Base-by-base conservation (phyloP, 2,329 filamentous ascomycete genomes). In the Penicillium janthinellum region DNA sequence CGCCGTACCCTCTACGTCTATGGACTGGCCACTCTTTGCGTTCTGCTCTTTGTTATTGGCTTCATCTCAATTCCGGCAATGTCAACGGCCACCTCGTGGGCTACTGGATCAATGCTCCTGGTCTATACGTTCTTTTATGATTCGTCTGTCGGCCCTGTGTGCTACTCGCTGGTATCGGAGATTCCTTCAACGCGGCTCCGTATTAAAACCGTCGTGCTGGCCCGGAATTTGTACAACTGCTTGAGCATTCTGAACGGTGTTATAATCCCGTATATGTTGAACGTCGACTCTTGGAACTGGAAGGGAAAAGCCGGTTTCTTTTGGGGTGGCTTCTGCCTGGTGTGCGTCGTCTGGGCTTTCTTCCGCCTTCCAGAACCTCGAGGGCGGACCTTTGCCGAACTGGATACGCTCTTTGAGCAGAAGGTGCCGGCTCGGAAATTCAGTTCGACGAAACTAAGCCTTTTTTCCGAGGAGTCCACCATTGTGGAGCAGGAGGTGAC, bases 281-380 rank as follows among this genome's bases (percentile, higher is more conserved):
- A 59, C 17, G 64, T 64, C 1, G 69, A 69, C 38, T 66, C 66
- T 34, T 64, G 64, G 50, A 65, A 72, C 45, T 61, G 71, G 8
- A 64, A 61, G 7, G 71, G 70, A 3, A 73, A 74, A 48, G 67
- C 69, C 0, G 71, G 70, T 3, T 74, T 73, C 34, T 64, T 73
- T 44, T 74, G 71, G 54, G 60, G 59, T 20, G 65, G 63, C 28
- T 63, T 68, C 11, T 55, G 25, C 20, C 14, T 38, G 14, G 10
- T 56, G 28, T 48, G 31, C 3, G 11, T 41, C n/a, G 11, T 42
- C 14, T 56, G 54, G 54, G 34, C 20, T 10, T 56, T 20, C 25
- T 51, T 51, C 22, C 38, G 41, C 1, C 22, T 56, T 10, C 54
- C 54, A 14, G 54, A 56, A 47, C 42, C 41, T 45, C 42, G 22